Base-by-base conservation (phyloP, 768 basidiomycete genomes). In the Naematelia aurantialba region DNA sequence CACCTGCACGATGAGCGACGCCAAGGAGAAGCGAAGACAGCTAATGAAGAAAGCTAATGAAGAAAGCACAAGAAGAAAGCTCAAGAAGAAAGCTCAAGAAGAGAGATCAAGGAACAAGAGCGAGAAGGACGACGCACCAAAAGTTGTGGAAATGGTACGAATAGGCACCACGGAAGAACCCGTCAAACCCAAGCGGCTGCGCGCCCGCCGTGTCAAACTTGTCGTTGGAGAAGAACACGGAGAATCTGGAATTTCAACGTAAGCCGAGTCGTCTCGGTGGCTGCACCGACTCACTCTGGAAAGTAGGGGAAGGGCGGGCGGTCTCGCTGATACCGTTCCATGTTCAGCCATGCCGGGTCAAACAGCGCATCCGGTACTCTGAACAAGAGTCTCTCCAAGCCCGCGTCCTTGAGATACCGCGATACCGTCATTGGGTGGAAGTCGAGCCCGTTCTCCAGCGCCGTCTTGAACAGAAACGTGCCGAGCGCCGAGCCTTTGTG, bases 351-450 rank as follows among this genome's bases (percentile, higher is more conserved):
- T 1, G 96, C 94, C 11, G 93, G 86, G 76, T 98, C 94, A 64
- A 98, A 97, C 57, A 99, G 78, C 5, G 94, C 94, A 73, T 98
- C 96, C 0, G 96, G 93, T 17, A 99, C 81, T 24, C 91, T 84
- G 56, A 92, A 83, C 26, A 99, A 79, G 46, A 98, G 80, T 4
- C 83, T 85, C 61, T 94, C 91, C 27, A 97, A 68, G 60, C 86
- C 81, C 1, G 92, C 91, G 64, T 99, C 94, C 77, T 88, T 88
- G 27, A 87, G 85, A 75, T 99, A 99, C 59, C 84, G 82, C 44
- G 89, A 87, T 34, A 99, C 86, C 0, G 89, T 91, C 89, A 93
- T 93, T 0, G 94, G 94, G 70, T 99, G 96, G 78, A 99, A 97
- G 78, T 97, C 94, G 74, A 97, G 77, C 3, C 74, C 76, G 69